Base-by-base conservation (phyloP, 2,329 filamentous ascomycete species). In the Scedosporium apiospermum region DNA sequence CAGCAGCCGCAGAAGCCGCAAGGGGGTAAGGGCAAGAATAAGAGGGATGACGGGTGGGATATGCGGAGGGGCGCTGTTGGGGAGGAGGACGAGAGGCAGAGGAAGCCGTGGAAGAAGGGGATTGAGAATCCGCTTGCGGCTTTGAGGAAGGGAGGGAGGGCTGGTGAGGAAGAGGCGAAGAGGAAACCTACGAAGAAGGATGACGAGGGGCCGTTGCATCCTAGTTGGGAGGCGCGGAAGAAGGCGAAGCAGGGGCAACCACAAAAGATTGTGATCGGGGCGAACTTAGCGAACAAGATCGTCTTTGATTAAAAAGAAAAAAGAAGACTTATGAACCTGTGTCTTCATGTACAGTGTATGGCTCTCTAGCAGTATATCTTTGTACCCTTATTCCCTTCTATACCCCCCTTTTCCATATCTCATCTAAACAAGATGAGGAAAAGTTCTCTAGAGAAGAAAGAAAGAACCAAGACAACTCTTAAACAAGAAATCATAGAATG, bases 201-300 rank as follows among this genome's bases (percentile, higher is more conserved):
- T 63, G 80, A 83, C 57, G 78, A 82, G 6, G 82, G 83, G 0
- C 67, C 79, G 3, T 71, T 89, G 67, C 87, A 89, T 76, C 82
- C 85, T 1, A 86, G 82, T 68, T 88, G 86, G 86, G 82, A 82
- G 66, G 85, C 85, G 63, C 82, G 78, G 66, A 85, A 84, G 73
- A 82, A 82, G 72, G 81, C 81, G 1, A 86, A 87, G 72, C 82
- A 85, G 34, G 34, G 34, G 67, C 77, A 80, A 68, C 79, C 77
- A 57, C 79, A 78, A 23, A 73, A 75, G 23, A 87, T 85, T 70
- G 69, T 79, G 62, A 83, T 83, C 60, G 80, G 77, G 65, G 63
- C 64, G 34, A 60, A 49, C 2, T 6, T 30, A 10, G 64, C 64
- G 5, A 66, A 66, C 60, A 86, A 86, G 72, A 81, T 87, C 62